Conservation (phyloP, 1,284 basidiomycete genomes). For the Uromyces viciae-fabae region DNA sequence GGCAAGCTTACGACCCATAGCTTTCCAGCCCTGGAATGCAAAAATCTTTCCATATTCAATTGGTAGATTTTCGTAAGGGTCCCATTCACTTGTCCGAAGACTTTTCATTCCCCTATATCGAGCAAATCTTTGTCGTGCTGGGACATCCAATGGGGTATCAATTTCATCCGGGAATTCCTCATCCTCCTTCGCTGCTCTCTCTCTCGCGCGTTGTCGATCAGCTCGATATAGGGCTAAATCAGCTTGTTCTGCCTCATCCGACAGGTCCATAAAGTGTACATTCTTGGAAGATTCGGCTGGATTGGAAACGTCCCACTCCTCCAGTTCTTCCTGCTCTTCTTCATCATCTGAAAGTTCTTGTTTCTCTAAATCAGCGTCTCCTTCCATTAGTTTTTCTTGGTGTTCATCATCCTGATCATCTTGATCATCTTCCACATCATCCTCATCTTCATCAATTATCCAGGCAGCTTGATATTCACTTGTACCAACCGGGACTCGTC, state of each 20-base stretch:
- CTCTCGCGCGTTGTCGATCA: slow-evolving; percentile 19
- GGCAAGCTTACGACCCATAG: slow-evolving; percentile 72
- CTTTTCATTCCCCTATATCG: slow-evolving; percentile 86
- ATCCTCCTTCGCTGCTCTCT: slow-evolving; percentile 60
- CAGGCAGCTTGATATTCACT: slow-evolving; percentile 87
- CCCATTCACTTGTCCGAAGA: slow-evolving; percentile 94
- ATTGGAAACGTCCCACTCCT: slow-evolving; percentile 51
- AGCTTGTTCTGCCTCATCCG: slow-evolving; percentile 51
- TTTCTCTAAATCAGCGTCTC: background rate
- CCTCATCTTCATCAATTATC: slow-evolving; percentile 61
- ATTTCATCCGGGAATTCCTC: slow-evolving; percentile 89
- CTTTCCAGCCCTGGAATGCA: slow-evolving; percentile 90
- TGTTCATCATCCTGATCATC: slow-evolving; percentile 58
- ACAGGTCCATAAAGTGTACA: slow-evolving; percentile 37
- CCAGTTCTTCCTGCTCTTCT: slow-evolving; percentile 57
- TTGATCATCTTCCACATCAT: slow-evolving; percentile 56
- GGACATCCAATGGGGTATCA: slow-evolving; percentile 87
- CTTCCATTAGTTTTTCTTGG: background rate
- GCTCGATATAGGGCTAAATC: slow-evolving; percentile 43
- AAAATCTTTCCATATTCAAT: slow-evolving; percentile 91
- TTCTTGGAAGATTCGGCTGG: slow-evolving; percentile 49
- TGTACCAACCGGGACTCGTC: slow-evolving; percentile 36
- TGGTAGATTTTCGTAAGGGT: slow-evolving; percentile 93
- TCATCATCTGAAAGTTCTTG: background rate
- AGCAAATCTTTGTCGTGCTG: slow-evolving; percentile 82